These are phyloP conservation scores for Rhizopogon vinicolor DNA, from an alignment of 768 basidiomycete species.

Conservation along the genomic window DNA sequence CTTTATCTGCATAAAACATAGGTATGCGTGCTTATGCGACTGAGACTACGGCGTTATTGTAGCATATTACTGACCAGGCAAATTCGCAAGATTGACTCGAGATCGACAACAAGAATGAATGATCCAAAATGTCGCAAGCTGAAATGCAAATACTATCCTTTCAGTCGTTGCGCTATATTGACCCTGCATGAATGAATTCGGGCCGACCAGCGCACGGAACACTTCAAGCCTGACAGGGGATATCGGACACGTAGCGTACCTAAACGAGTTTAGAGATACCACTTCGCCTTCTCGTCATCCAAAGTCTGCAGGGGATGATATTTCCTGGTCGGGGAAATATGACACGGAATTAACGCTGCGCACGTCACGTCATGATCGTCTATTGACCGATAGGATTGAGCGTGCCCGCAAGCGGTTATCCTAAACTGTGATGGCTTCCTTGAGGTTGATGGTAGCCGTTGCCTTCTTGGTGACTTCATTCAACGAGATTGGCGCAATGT, in stretches of 20 bases:
- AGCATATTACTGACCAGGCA: neutral
- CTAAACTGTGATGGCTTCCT: slow-evolving; percentile 71
- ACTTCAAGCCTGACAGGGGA: too few relatives aligned
- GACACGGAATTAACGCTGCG: slow-evolving; percentile 70
- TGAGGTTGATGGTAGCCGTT: slow-evolving; percentile 83
- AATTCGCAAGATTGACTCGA: neutral
- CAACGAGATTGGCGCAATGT: slow-evolving; percentile 78
- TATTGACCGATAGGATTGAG: slow-evolving; percentile 41
- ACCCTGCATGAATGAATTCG: too few relatives aligned
- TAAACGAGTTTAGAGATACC: slow-evolving; percentile 20
- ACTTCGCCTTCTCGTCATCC: slow-evolving; percentile 80
- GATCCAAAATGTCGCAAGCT: too few relatives aligned
- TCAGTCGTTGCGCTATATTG: too few relatives aligned
- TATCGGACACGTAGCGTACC: too few relatives aligned
- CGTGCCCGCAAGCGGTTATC: slow-evolving; percentile 59
- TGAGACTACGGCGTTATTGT: neutral
- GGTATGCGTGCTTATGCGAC: too few relatives aligned
- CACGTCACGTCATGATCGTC: slow-evolving; percentile 61
- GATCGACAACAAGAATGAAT: too few relatives aligned
- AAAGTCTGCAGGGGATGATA: slow-evolving; percentile 45
- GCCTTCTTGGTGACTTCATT: slow-evolving; percentile 91
- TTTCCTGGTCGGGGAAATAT: slow-evolving; percentile 74
- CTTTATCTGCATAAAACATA: too few relatives aligned
- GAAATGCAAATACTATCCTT: too few relatives aligned
- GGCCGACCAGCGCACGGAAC: too few relatives aligned